These are phyloP conservation scores for Suillus plorans DNA, from an alignment of 768 basidiomycete genomes.

Conservation along the genomic window DNA sequence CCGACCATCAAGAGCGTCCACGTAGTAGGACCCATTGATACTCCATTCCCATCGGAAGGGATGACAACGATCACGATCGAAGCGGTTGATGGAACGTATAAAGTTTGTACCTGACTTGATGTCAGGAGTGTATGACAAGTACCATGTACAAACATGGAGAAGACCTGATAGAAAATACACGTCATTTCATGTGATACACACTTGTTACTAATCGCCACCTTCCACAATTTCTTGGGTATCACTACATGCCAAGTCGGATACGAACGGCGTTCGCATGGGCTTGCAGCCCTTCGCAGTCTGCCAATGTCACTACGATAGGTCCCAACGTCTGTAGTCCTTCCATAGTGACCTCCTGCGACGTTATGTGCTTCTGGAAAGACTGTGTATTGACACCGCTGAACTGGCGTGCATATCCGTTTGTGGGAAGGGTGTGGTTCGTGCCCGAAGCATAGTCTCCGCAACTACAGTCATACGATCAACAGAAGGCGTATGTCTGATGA, in stretches of 20 bases:
- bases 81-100: not conserved
- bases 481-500: conserved; percentile 1
- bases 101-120: not conserved
- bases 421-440: conserved; percentile 97
- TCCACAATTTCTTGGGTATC: not conserved
- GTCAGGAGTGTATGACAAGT: not conserved
- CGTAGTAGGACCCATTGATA: not conserved
- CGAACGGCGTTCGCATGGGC: conserved; percentile 97
- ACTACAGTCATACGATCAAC: conserved; percentile 40
- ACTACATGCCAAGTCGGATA: conserved; percentile 54
- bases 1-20: not conserved
- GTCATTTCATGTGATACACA: not conserved
- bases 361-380: conserved; percentile 99
- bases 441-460: conserved; percentile 99
- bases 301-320: conserved; percentile 84
- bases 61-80: not conserved
- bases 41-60: not conserved
- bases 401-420: conserved; percentile 94
- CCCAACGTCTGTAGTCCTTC: conserved; percentile 78
- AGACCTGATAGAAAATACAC: not conserved
- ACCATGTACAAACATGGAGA: not conserved
- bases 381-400: conserved; percentile 97
- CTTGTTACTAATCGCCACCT: not conserved
- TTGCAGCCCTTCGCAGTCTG: conserved; percentile 92
- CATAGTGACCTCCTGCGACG: conserved; percentile 87